Base-by-base conservation (phyloP, 371 early-diverging fungal genomes). In the Chytridium lagenaria region DNA sequence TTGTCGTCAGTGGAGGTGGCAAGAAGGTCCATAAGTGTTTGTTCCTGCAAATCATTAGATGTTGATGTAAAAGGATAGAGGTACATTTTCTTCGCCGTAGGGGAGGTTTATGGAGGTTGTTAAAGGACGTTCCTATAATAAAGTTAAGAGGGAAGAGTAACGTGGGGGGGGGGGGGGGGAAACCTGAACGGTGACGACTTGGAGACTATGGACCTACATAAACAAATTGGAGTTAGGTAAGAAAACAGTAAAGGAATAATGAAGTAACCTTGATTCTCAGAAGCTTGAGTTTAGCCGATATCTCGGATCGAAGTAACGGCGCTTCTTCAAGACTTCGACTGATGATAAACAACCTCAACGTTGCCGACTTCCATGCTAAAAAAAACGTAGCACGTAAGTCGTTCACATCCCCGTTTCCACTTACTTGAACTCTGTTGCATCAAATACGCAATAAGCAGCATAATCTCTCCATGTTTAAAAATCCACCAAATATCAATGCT, bases 401-500 rank as follows among this genome's bases (percentile, higher is more conserved):
- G n/a, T n/a, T n/a, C n/a, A n/a, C n/a, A n/a, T n/a, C n/a, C n/a
- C n/a, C n/a, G n/a, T n/a, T n/a, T n/a, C n/a, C 7, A 61, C 61
- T 61, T 68, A 70, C 70, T 51, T 34, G 34, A 26, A 16, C 49
- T 51, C 38, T 71, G 38, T 36, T 71, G 19, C n/a, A 71, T 12
- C 19, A 71, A 19, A 37, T 64, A 71, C 7, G 36, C 65, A 16
- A 71, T 7, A 7, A 71, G 63, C 7, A 71, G 65, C 37, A 71
- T 68, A 3, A 71, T 68, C 37, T 71, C 63, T 1, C 71, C 71
- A 33, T 71, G 33, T 2, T 33, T 44, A 23, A 71, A 68, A 2
- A 71, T 36, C 71, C 71, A 71, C 71, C 71, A 71, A 22, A 71
- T 59, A 36, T 71, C 71, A 52, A 71, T 71, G 51, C 65, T 71